Evolutionary conservation across 805 yeast genomes (phyloP), one percentile per base, ranked within the genome.

Genomic region (Candida gorgasii): DNA sequence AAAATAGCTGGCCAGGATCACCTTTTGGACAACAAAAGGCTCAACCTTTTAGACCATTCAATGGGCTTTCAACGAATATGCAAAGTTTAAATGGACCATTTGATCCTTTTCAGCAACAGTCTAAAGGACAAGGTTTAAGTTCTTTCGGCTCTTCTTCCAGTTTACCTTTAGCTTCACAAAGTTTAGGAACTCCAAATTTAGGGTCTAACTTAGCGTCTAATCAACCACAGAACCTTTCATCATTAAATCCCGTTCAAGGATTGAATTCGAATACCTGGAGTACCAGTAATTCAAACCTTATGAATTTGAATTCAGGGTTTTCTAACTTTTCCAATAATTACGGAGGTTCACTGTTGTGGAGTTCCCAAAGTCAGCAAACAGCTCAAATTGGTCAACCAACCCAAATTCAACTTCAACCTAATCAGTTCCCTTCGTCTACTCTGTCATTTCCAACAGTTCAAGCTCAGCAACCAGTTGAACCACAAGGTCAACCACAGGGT

Each of bases 321-420:
- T 26, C 34, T 9, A 28, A 17, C 19, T 40, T 24, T 29, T 33
- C 43, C 4, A 29, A 29, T 3, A 20, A 8, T 4, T 28, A 11
- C n/a, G 37, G 42, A 16, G 39, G 39, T 8, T 36, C 39, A 18
- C 28, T 20, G 31, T 26, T 63, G 18, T 50, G 65, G 43, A 67
- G 61, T 34, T 59, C 62, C 28, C 66, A 62, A 47, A 68, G 55
- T 15, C 65, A 46, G 20, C 40, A 46, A 8, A 19, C 48, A 14
- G 27, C 24, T 7, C 32, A 17, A 14, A 31, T 13, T 5, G 24
- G 7, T 22, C 34, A 29, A 29, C 34, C 29, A 13, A 5, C 36
- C 5, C 36, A 15, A 22, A 39, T 31, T 14, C 36, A 30, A 30
- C 23, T 23, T 16, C 36, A 28, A 14, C 33, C 35, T 28, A 13